Evolutionary conservation across 2,329 filamentous ascomycete species (phyloP), one percentile per base, ranked within the genome.

Genomic region (Fusarium piperis): DNA sequence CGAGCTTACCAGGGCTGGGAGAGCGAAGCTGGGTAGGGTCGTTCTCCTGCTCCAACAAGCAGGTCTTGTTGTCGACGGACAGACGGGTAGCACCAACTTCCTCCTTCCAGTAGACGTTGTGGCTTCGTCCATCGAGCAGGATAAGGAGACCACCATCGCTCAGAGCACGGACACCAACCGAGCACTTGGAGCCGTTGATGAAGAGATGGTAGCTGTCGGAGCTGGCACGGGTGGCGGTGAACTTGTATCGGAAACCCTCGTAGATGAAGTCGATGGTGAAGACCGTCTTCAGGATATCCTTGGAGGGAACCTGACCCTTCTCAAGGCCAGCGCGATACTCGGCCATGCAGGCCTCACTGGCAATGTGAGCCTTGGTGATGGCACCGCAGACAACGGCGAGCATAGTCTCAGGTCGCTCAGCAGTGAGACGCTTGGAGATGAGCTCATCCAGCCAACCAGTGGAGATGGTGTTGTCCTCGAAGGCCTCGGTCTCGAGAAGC

Each of bases 31-130:
- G 96, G 4, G 96, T 99, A 8, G 96, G 96, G 81, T 99, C 96
- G 81, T 98, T 99, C 87, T 99, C 96, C 83, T 98, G 94, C 88
- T 99, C 96, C 36, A 99, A 90, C 78, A 99, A 85, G 82, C 95
- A 98, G 32, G 96, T 99, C 90, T 98, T 99, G 87, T 94, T 94
- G 81, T 99, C 96, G 26, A 99, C 95, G 32, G 95, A 98, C 75
- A 99, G 85, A 81, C 96, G 95, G 58, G 96, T 98, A 38, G 95
- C 96, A 64, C 95, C 95, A 52, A 97, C 94, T 82, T 99, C 96
- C 80, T 99, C 96, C 85, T 98, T 98, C 96, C 96, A 99, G 90
- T 99, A 99, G 69, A 98, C 91, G 79, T 96, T 99, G 90, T 99
- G 96, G 76, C 94, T 97, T 82, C 94, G 94, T 68, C 96, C 96